phyloP scores from a whole-genome alignment of 2,329 filamentous ascomycete genomes.

The Penicillium sp. region DNA sequence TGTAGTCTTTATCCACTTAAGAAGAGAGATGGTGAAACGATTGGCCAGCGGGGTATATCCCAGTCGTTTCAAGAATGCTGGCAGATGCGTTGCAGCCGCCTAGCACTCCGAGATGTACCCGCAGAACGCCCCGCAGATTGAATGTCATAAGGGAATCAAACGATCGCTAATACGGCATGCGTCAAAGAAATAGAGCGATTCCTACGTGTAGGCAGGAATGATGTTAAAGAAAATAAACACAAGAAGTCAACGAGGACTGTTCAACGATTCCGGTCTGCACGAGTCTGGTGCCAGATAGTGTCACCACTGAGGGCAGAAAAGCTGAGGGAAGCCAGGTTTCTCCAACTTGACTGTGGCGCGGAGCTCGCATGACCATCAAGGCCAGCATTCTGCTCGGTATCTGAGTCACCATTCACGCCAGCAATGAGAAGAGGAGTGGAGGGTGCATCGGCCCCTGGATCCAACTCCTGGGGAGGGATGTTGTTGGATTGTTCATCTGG shows the following conservation, averaged over 20 bases:
- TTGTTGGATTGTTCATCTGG: constrained; percentile 45
- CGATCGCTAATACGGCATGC: constrained; percentile 35
- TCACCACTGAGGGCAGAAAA: constrained; percentile 49
- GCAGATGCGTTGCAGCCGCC: constrained; percentile 15
- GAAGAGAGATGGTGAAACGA: constrained; percentile 14
- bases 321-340: constrained; percentile 44
- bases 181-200: constrained; percentile 20
- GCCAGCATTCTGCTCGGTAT: constrained; percentile 45
- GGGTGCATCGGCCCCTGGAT: constrained; percentile 48
- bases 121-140: constrained; percentile 29
- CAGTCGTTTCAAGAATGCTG: constrained; percentile 20
- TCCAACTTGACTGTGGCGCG: constrained; percentile 41
- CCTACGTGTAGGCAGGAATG: constrained; percentile 9
- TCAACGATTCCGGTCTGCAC: constrained; percentile 41
- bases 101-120: constrained; percentile 21
- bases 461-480: constrained; percentile 46
- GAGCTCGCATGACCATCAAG: constrained; percentile 34
- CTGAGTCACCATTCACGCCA: constrained; percentile 34
- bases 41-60: constrained; percentile 22
- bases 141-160: constrained; percentile 23
- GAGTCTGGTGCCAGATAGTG: constrained; percentile 44
- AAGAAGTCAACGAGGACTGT: constrained; percentile 12
- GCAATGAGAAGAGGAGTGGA: constrained; percentile 52
- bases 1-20: constrained; percentile 9
- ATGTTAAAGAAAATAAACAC: constrained; percentile 12